Conservation (phyloP, 306 rosid species). For the Quercus robur region DNA sequence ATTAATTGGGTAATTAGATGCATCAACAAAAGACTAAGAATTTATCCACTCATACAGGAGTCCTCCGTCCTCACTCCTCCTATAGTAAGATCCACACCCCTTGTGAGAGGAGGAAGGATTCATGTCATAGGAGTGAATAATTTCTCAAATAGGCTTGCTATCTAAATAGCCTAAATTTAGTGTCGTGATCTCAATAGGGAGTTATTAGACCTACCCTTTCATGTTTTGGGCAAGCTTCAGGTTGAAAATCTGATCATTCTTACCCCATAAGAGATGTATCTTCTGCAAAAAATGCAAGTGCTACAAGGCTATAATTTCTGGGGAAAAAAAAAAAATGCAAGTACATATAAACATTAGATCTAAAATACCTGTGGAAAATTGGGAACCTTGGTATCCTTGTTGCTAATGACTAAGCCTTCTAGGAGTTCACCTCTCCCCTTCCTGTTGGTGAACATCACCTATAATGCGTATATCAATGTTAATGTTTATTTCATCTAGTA, state of each 20-base stretch:
- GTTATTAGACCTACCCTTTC: conserved; percentile 50
- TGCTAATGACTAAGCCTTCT: conserved; percentile 57
- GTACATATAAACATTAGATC: neutral
- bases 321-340: too few relatives aligned
- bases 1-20: too few relatives aligned
- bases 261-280: conserved; percentile 92
- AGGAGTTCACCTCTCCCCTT: conserved; percentile 78
- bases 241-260: conserved; percentile 77
- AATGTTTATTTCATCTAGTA: too few relatives aligned
- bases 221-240: conserved; percentile 66
- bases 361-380: conserved; percentile 56
- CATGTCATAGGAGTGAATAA: too few relatives aligned
- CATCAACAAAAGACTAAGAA: too few relatives aligned
- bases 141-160: too few relatives aligned
- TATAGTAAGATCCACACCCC: too few relatives aligned
- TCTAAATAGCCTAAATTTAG: neutral
- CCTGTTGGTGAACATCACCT: conserved; percentile 90
- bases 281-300: conserved; percentile 32
- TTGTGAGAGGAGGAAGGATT: too few relatives aligned
- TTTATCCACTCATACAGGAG: too few relatives aligned
- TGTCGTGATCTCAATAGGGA: neutral
- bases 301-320: too few relatives aligned
- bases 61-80: too few relatives aligned
- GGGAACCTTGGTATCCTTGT: conserved; percentile 48
- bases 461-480: neutral